Conservation (phyloP, 2,329 filamentous ascomycete species). For the Phialemonium atrogriseum region DNA sequence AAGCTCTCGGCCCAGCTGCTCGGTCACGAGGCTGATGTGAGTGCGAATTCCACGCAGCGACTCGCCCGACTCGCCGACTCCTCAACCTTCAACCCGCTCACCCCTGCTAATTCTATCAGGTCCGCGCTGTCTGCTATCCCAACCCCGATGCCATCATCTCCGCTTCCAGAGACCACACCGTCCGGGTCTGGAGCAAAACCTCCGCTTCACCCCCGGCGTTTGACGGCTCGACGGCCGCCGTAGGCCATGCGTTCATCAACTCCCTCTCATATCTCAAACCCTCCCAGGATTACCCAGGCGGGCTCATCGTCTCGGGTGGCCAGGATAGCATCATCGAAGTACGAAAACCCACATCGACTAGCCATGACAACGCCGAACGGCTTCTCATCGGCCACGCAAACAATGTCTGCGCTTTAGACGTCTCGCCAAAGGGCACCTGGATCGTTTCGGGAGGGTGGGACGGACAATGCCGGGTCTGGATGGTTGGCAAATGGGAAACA, state of each 20-base stretch:
- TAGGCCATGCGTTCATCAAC: constrained; percentile 83
- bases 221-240: constrained; percentile 68
- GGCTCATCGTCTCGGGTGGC: constrained; percentile 78
- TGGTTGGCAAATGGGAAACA: constrained; percentile 75
- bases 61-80: no score
- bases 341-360: constrained; percentile 57
- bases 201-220: constrained; percentile 54
- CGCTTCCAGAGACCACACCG: constrained; percentile 84
- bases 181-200: constrained; percentile 72
- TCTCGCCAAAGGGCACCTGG: constrained; percentile 61
- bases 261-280: constrained; percentile 69
- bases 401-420: constrained; percentile 83
- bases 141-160: constrained; percentile 66
- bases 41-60: no score
- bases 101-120: constrained; percentile 46
- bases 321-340: constrained; percentile 92
- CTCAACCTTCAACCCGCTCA: no score
- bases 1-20: constrained; percentile 86
- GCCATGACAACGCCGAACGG: constrained; percentile 73
- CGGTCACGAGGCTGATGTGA: constrained; percentile 90
- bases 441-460: constrained; percentile 95
- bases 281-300: constrained; percentile 60
- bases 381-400: constrained; percentile 77
- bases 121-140: constrained; percentile 78
- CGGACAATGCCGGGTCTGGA: constrained; percentile 78